Evolutionary conservation across 441 rosid genomes (phyloP).

Genomic region (Adansonia gregorii): DNA sequence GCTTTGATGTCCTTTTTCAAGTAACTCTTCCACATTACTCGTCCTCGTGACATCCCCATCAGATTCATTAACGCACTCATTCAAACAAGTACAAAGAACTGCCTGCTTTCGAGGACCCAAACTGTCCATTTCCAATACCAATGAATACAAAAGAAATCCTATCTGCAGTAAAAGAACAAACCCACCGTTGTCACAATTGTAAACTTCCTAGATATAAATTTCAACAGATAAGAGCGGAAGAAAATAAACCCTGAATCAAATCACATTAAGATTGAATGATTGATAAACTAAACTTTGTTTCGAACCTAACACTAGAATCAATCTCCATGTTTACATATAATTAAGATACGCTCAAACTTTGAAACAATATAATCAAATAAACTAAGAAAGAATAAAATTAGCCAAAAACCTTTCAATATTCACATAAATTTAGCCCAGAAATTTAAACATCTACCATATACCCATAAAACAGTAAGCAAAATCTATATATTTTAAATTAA

Average conservation of each 20-base stretch:
- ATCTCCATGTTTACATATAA: background rate
- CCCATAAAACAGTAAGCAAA: background rate
- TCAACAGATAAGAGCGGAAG: background rate
- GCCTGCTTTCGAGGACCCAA: slow-evolving; percentile 33
- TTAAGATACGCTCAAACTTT: background rate
- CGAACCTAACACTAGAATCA: background rate
- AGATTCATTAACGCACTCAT: slow-evolving; percentile 43
- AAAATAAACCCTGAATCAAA: background rate
- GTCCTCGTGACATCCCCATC: slow-evolving; percentile 42
- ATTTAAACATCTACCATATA: background rate
- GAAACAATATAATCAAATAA: background rate
- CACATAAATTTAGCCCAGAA: background rate
- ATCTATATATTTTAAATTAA: too few relatives aligned
- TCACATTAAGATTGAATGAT: background rate
- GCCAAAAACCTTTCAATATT: background rate
- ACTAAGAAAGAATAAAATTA: background rate
- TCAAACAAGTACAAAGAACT: slow-evolving; percentile 32
- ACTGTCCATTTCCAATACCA: slow-evolving; percentile 39
- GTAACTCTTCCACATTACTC: slow-evolving; percentile 40
- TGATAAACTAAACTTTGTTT: background rate
- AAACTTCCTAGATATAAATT: background rate
- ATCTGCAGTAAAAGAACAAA: slow-evolving; percentile 30
- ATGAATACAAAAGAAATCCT: slow-evolving; percentile 21
- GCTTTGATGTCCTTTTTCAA: slow-evolving; percentile 29
- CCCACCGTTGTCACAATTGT: background rate